Conservation (phyloP, 1,139 yeast genomes). For the Nakaseomyces glabratus region DNA sequence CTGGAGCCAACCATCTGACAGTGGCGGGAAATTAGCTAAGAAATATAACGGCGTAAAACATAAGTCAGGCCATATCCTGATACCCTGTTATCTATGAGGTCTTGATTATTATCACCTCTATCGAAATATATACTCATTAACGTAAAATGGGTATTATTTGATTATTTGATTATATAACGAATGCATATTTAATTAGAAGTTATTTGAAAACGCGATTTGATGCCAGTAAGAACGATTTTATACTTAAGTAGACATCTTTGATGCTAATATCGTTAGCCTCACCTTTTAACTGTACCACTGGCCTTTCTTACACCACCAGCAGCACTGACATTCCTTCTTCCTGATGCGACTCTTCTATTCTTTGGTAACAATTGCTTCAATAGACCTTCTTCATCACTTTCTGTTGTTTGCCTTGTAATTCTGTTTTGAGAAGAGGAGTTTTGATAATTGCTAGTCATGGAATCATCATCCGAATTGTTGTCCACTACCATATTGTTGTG, state of each 20-base stretch:
- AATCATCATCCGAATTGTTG: slow-evolving; percentile 21
- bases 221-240: no score
- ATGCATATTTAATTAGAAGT: no score
- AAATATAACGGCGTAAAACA: slow-evolving; percentile 27
- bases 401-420: slow-evolving; percentile 8
- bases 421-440: not conserved
- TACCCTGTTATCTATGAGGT: slow-evolving; percentile 27
- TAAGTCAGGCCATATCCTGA: slow-evolving; percentile 26
- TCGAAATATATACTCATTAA: no score
- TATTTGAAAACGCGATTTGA: no score
- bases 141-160: no score
- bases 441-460: slow-evolving; percentile 8
- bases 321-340: slow-evolving; percentile 28
- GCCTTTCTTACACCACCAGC: slow-evolving; percentile 29
- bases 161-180: no score
- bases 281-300: slow-evolving; percentile 27
- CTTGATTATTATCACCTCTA: no score
- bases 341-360: slow-evolving; percentile 26
- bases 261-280: no score
- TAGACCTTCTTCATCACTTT: slow-evolving; percentile 11
- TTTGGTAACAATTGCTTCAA: slow-evolving; percentile 27
- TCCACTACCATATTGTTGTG: slow-evolving; percentile 10
- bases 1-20: slow-evolving; percentile 32
- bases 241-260: no score
- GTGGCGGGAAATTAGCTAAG: slow-evolving; percentile 29